Evolutionary conservation across 345 rosid genomes (phyloP).

Genomic region (Litchi chinensis): DNA sequence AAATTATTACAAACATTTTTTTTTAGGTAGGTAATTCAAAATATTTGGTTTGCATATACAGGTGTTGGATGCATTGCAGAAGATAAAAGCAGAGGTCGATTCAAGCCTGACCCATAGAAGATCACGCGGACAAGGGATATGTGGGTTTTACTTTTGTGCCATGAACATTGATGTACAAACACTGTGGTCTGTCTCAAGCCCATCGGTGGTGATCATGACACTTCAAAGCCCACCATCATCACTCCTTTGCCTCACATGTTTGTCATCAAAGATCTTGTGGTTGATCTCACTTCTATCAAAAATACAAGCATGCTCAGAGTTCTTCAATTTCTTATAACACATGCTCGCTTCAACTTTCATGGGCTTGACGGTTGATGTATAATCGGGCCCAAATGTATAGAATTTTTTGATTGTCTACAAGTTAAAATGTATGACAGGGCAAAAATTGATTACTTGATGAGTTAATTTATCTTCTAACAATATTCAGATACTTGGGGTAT

Average conservation of each 20-base stretch:
- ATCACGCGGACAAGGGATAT: slow-evolving; percentile 78
- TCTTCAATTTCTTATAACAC: neutral
- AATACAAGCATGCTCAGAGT: slow-evolving; percentile 47
- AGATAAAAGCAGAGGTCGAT: slow-evolving; percentile 72
- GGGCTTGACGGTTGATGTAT: no score
- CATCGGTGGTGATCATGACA: slow-evolving; percentile 46
- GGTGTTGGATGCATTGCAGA: slow-evolving; percentile 73
- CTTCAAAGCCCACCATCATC: slow-evolving; percentile 44
- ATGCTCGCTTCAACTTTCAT: no score
- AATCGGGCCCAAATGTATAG: no score
- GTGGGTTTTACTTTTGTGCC: slow-evolving; percentile 75
- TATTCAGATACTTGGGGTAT: no score
- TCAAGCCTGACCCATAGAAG: slow-evolving; percentile 59
- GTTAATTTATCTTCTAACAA: no score
- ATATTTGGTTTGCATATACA: slow-evolving; percentile 2
- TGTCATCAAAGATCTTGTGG: slow-evolving; percentile 63
- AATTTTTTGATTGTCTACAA: no score
- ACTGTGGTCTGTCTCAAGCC: slow-evolving; percentile 74
- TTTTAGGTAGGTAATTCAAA: no score
- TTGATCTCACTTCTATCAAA: slow-evolving; percentile 74
- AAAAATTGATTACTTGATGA: no score
- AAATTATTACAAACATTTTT: no score
- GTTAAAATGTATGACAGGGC: no score
- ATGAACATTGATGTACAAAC: slow-evolving; percentile 69
- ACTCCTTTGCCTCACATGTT: slow-evolving; percentile 77